Percentiles rank a stretch among this genome's conserved stretches.
These are phyloP conservation scores for Hyaloperonospora brassicae DNA, from an alignment of 352 stramenopile species.

Conservation along the genomic window DNA sequence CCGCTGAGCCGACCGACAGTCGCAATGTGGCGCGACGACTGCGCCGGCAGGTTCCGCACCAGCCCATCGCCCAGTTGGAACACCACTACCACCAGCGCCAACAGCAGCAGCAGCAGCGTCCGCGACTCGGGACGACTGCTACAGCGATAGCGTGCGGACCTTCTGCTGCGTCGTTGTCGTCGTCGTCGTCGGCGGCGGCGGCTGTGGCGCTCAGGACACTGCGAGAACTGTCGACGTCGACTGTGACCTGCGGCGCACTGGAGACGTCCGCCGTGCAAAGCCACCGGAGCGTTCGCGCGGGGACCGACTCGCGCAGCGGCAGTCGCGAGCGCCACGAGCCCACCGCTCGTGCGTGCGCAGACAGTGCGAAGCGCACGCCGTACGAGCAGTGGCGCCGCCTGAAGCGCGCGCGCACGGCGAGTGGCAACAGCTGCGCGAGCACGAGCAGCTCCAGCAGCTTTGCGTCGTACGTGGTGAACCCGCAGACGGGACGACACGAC, in stretches of 20 bases:
- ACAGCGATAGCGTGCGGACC: not conserved
- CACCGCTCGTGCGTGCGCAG: not conserved
- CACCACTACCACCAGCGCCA: conserved; percentile 29
- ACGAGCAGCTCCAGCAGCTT: conserved; percentile 50
- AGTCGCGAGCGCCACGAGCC: conserved; percentile 17
- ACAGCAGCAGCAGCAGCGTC: conserved; percentile 21
- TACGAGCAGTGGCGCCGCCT: conserved; percentile 36
- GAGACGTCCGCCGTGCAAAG: conserved; percentile 44
- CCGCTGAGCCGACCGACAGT: conserved; percentile 8
- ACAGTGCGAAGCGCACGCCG: conserved; percentile 13
- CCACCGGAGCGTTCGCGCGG: conserved; percentile 13
- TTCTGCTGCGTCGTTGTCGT: conserved; percentile 9
- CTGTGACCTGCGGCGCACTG: conserved; percentile 13
- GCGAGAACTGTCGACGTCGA: too few relatives aligned
- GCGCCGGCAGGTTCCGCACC: conserved; percentile 23
- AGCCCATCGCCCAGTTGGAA: conserved; percentile 29
- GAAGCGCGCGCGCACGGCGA: conserved; percentile 45
- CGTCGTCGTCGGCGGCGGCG: conserved; percentile 13
- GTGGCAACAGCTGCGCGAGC: conserved; percentile 57
- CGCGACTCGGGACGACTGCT: conserved; percentile 8
- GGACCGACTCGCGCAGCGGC: too few relatives aligned
- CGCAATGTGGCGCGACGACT: conserved; percentile 17
- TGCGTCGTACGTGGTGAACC: conserved; percentile 43
- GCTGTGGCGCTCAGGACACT: too few relatives aligned
- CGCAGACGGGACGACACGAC: conserved; percentile 29